These are phyloP conservation scores for Daedaleopsis nitida DNA, from an alignment of 768 basidiomycete species.

Conservation along the genomic window DNA sequence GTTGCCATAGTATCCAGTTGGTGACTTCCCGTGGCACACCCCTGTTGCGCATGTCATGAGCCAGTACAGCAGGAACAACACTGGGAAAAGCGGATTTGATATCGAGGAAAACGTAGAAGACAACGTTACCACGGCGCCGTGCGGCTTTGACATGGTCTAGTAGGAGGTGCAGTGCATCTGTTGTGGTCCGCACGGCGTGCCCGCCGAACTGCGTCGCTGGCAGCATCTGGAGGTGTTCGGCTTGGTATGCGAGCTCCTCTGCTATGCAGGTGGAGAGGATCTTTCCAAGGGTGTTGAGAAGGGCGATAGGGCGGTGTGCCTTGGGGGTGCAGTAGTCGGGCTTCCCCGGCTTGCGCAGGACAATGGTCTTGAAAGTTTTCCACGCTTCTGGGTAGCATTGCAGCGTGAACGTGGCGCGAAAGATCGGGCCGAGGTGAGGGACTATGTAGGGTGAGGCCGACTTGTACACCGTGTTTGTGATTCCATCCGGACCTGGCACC, in stretches of 20 bases:
- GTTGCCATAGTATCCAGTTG: too few relatives aligned
- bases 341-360: conserved; percentile 37
- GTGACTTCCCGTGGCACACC: too few relatives aligned
- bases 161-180: conserved; percentile 29
- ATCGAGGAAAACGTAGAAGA: too few relatives aligned
- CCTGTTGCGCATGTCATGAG: too few relatives aligned
- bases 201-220: conserved; percentile 29
- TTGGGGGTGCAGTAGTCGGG: conserved; percentile 34
- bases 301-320: conserved; percentile 37
- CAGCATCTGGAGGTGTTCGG: conserved; percentile 11
- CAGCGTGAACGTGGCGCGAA: conserved; percentile 31
- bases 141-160: too few relatives aligned
- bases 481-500: conserved; percentile 30
- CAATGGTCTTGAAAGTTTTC: conserved; percentile 31
- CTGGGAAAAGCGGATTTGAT: too few relatives aligned
- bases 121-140: too few relatives aligned
- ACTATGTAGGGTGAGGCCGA: conserved; percentile 27
- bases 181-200: conserved; percentile 23
- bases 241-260: conserved; percentile 10
- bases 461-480: conserved; percentile 37
- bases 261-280: conserved; percentile 27
- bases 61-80: too few relatives aligned
- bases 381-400: conserved; percentile 29
- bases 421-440: conserved; percentile 31
- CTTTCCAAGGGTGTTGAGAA: conserved; percentile 28